Percentiles rank a stretch among this genome's conserved stretches.
phyloP scores from a whole-genome alignment of 192 early-diverging fungal genomes.

The Coemansia sp. region DNA sequence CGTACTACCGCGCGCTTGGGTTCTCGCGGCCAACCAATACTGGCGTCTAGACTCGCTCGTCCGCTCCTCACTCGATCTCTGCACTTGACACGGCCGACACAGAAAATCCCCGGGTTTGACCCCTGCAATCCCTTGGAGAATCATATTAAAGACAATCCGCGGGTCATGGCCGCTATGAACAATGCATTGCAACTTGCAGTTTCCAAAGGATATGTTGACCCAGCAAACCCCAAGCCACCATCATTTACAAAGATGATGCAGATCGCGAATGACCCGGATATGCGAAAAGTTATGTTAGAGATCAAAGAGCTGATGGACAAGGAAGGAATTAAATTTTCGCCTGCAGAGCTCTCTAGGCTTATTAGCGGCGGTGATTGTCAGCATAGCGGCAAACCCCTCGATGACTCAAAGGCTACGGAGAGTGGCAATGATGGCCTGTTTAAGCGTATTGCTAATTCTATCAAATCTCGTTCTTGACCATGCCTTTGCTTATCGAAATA shows the following conservation, averaged over 20 bases:
- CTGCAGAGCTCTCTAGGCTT: slow-evolving; percentile 26
- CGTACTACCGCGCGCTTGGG: neutral
- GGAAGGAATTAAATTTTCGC: slow-evolving; percentile 42
- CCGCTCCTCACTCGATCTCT: neutral
- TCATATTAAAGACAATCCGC: slow-evolving; percentile 29
- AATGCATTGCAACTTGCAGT: slow-evolving; percentile 29
- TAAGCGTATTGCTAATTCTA: slow-evolving; percentile 12
- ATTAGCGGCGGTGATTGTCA: slow-evolving; percentile 12
- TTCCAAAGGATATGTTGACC: slow-evolving; percentile 22
- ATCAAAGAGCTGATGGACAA: slow-evolving; percentile 29
- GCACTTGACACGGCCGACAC: slow-evolving; percentile 6
- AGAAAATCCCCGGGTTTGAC: slow-evolving; percentile 11
- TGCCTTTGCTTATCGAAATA: neutral
- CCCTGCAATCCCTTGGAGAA: slow-evolving; percentile 19
- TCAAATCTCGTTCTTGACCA: slow-evolving; percentile 25
- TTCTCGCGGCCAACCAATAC: neutral
- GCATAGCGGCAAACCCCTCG: neutral
- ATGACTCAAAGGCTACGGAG: slow-evolving; percentile 2
- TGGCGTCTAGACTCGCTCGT: neutral
- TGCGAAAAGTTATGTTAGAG: slow-evolving; percentile 17
- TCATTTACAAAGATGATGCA: slow-evolving; percentile 41
- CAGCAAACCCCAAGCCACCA: slow-evolving; percentile 21
- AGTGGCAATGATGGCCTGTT: slow-evolving; percentile 19
- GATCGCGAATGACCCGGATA: slow-evolving; percentile 40
- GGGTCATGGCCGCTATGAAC: slow-evolving; percentile 23